Evolutionary conservation across 75 land plant genomes (phyloP).

Genomic region (Cryptomeria japonica): DNA sequence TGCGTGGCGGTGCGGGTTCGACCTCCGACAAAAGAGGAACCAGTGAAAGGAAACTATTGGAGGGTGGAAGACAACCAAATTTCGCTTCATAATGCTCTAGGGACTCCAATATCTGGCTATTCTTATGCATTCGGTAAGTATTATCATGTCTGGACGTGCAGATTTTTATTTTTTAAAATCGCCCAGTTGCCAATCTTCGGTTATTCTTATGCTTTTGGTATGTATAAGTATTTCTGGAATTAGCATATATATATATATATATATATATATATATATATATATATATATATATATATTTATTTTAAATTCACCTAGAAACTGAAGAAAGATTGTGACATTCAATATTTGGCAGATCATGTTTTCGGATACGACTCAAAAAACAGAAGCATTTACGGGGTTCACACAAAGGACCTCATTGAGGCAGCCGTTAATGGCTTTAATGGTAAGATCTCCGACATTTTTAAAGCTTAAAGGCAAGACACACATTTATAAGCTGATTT

Average conservation of each 20-base stretch:
- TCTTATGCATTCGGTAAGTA: slow-evolving; percentile 78
- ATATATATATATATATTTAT: no score
- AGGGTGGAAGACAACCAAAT: slow-evolving; percentile 70
- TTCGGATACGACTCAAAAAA: slow-evolving; percentile 71
- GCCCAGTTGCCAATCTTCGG: no score
- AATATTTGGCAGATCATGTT: slow-evolving; percentile 68
- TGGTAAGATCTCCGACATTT: slow-evolving; percentile 38
- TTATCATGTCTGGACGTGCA: background rate
- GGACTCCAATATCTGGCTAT: slow-evolving; percentile 63
- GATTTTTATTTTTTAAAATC: slow-evolving; percentile 6
- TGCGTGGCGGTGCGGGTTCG: slow-evolving; percentile 89
- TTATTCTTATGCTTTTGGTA: no score
- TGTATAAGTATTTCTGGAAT: no score
- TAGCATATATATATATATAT: no score
- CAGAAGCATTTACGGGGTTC: slow-evolving; percentile 61
- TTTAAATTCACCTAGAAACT: background rate
- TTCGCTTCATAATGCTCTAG: slow-evolving; percentile 63
- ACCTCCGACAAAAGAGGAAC: slow-evolving; percentile 37
- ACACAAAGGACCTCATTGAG: slow-evolving; percentile 68
- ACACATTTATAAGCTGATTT: background rate
- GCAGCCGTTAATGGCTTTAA: slow-evolving; percentile 94
- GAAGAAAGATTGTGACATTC: background rate
- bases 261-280: no score
- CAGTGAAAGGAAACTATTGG: slow-evolving; percentile 54
- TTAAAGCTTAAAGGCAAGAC: background rate